Percentiles rank a stretch among this genome's conserved stretches.
These are phyloP conservation scores for Hypoxylon sp. DNA, from an alignment of 2,329 filamentous ascomycete species.

Conservation along the genomic window DNA sequence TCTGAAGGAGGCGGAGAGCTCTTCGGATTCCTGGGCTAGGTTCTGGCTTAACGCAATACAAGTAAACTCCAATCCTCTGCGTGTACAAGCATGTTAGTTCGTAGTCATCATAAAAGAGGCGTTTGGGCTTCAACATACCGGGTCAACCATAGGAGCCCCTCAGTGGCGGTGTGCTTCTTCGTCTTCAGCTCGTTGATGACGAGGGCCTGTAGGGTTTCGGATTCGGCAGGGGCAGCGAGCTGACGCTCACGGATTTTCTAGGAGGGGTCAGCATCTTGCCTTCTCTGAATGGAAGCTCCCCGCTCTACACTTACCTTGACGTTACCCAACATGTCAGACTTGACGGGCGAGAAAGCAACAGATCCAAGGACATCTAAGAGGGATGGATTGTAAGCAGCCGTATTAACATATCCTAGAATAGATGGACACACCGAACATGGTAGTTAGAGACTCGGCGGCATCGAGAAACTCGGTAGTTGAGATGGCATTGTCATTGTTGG, in stretches of 20 bases:
- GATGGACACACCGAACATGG: conserved; percentile 79
- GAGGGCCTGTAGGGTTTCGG: conserved; percentile 87
- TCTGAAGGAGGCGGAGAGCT: conserved; percentile 90
- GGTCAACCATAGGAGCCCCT: conserved; percentile 91
- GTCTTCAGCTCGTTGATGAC: conserved; percentile 88
- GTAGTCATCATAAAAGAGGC: conserved; percentile 28
- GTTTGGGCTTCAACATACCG: conserved; percentile 71
- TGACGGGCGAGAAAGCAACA: conserved; percentile 89
- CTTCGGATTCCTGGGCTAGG: conserved; percentile 75
- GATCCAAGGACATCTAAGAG: conserved; percentile 72
- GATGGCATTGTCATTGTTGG: conserved; percentile 81
- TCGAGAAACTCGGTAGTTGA: conserved; percentile 90
- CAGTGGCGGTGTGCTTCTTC: conserved; percentile 89
- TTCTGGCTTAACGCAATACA: conserved; percentile 86
- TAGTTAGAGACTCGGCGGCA: conserved; percentile 87
- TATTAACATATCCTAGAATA: not conserved
- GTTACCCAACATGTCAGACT: conserved; percentile 91
- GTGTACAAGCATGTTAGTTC: conserved; percentile 22
- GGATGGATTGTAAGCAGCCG: conserved; percentile 16
- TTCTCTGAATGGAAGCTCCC: conserved; percentile 11
- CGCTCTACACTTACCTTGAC: conserved; percentile 75
- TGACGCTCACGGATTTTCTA: conserved; percentile 93
- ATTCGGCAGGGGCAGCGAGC: conserved; percentile 81
- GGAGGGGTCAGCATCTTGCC: conserved; percentile 39
- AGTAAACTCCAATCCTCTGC: conserved; percentile 93